Conservation (phyloP, 495 filamentous ascomycete genomes). For the Parathielavia hyrcaniae region DNA sequence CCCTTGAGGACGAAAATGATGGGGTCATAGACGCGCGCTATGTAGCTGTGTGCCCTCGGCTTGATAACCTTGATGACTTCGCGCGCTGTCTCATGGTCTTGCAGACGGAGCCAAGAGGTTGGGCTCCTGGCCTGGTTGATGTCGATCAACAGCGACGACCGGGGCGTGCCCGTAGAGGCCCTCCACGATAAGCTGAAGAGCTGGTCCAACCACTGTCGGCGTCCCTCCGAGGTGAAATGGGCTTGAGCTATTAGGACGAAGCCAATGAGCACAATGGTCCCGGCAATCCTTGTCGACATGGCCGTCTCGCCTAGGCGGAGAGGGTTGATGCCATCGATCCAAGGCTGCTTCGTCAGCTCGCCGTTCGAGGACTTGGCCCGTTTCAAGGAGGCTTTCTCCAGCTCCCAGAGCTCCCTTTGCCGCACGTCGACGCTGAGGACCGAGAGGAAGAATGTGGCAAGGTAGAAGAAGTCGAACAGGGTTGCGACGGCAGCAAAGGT, state of each 20-base stretch:
- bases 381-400: conserved; percentile 42
- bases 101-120: conserved; percentile 62
- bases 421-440: conserved; percentile 69
- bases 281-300: conserved; percentile 53
- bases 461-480: conserved; percentile 62
- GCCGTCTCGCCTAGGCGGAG: conserved; percentile 47
- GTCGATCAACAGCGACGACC: conserved; percentile 39
- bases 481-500: conserved; percentile 62
- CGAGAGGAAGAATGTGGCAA: conserved; percentile 65
- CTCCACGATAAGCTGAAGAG: conserved; percentile 31
- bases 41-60: conserved; percentile 57
- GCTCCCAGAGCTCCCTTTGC: conserved; percentile 55
- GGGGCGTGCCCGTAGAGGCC: conserved; percentile 27
- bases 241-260: conserved; percentile 57
- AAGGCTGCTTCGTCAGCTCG: conserved; percentile 33
- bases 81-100: conserved; percentile 65
- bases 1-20: conserved; percentile 60
- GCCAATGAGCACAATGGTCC: conserved; percentile 55
- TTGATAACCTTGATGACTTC: conserved; percentile 65
- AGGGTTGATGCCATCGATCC: conserved; percentile 45
- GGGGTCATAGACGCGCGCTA: conserved; percentile 62
- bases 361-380: conserved; percentile 25
- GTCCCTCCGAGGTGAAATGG: conserved; percentile 56
- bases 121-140: conserved; percentile 64
- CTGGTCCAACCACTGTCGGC: conserved; percentile 38